Base-by-base conservation (phyloP, 1,139 yeast genomes). In the Blastobotrys niveus region DNA sequence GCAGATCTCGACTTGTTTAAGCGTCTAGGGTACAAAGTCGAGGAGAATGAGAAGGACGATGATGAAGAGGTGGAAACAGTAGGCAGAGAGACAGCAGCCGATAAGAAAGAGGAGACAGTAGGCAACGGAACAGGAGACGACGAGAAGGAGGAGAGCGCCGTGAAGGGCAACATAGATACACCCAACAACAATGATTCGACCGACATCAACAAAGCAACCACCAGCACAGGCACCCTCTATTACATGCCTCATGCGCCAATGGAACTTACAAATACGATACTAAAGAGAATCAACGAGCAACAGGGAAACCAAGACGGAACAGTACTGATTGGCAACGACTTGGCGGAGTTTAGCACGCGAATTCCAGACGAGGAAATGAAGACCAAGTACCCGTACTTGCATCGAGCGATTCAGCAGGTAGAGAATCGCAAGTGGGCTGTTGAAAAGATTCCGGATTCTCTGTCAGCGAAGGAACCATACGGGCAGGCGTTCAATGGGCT, bases 201-300 rank as follows among this genome's bases (percentile, higher is more conserved):
- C 9, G n/a, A 26, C 5, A 12, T 19, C 24, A 17, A 25, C 8
- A n/a, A n/a, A n/a, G n/a, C n/a, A n/a, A n/a, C n/a, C n/a, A n/a
- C n/a, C n/a, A n/a, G n/a, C n/a, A 2, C 24, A 5, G 9, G 15
- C 3, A 63, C 68, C 0, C 59, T 82, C 2, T 78, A 67, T 53
- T 84, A 77, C 55, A 68, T 84, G 45, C 93, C 93, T 0, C 95
- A 85, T 63, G 89, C 89, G 0, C 86, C 88, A 0, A 63, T 82
- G 34, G 69, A 66, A 5, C 63, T 84, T 10, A 77, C 84, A 1
- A 76, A 79, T 37, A 34, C 48, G 1, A 53, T 80, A 1, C 51
- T 81, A 4, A 27, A 7, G 12, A 9, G 14, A 29, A 10, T 10
- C n/a, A 7, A 5, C 14, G 25, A n/a, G 8, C 19, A 6, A 14